Evolutionary conservation across 192 early-diverging fungal genomes (phyloP).

Genomic region (Kappamyces sp.): DNA sequence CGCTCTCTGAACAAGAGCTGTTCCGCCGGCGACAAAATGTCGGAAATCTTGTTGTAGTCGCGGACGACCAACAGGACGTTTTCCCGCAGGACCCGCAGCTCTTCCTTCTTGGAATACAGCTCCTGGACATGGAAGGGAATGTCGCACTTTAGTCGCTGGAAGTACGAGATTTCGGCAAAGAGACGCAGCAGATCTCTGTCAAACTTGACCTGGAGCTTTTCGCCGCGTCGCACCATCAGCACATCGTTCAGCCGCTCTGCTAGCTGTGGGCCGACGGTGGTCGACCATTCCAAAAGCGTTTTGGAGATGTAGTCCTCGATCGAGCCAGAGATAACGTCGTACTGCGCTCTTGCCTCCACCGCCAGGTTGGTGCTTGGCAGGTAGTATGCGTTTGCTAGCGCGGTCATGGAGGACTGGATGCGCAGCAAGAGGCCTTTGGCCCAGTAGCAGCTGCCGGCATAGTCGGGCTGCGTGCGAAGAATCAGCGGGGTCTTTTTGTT

Average conservation of each 20-base stretch:
- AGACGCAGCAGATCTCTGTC: conserved; percentile 47
- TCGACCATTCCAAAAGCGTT: conserved; percentile 50
- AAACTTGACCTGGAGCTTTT: conserved; percentile 54
- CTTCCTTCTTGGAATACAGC: conserved; percentile 52
- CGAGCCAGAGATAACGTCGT: conserved; percentile 39
- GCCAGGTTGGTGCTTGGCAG: conserved; percentile 43
- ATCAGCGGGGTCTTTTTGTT: conserved; percentile 51
- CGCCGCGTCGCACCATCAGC: conserved; percentile 38
- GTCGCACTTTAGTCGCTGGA: conserved; percentile 57
- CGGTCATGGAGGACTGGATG: conserved; percentile 35
- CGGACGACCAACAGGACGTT: conserved; percentile 56
- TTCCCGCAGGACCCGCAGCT: conserved; percentile 51
- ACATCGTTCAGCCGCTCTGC: conserved; percentile 38
- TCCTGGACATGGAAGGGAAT: conserved; percentile 59
- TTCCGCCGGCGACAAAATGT: conserved; percentile 49
- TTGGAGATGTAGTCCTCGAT: conserved; percentile 59
- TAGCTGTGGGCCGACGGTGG: conserved; percentile 29
- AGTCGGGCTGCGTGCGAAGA: conserved; percentile 49
- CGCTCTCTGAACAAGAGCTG: conserved; percentile 50
- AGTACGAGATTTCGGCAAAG: conserved; percentile 53
- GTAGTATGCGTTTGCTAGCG: conserved; percentile 47
- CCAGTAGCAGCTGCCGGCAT: conserved; percentile 57
- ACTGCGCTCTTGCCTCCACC: conserved; percentile 51
- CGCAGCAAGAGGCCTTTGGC: conserved; percentile 47
- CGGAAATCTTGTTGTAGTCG: conserved; percentile 61